Evolutionary conservation across 75 land plant genomes (phyloP).

Genomic region (Gnetum montanum): DNA sequence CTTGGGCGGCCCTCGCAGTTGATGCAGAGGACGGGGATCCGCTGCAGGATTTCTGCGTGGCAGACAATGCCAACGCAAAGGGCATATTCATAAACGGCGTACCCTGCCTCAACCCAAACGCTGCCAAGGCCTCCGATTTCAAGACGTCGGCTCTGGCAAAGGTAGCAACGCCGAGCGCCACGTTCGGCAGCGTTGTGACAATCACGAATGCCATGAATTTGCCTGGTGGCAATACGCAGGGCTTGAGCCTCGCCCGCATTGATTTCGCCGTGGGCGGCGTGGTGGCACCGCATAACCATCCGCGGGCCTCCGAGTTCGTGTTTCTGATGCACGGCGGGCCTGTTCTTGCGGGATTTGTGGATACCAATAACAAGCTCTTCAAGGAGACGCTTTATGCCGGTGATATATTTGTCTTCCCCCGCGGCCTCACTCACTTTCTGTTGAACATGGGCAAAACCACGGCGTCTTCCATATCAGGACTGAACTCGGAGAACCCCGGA

Average conservation of each 20-base stretch:
- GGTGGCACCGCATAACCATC: slow-evolving; percentile 37
- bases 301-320: slow-evolving; percentile 22
- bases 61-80: slow-evolving; percentile 9
- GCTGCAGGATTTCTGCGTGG: slow-evolving; percentile 54
- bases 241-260: slow-evolving; percentile 22
- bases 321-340: slow-evolving; percentile 13
- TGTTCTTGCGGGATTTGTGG: slow-evolving; percentile 24
- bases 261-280: slow-evolving; percentile 23
- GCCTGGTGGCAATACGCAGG: slow-evolving; percentile 37
- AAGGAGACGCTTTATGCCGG: slow-evolving; percentile 13
- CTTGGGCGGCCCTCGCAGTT: no score
- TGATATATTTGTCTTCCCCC: slow-evolving; percentile 31
- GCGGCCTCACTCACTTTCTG: slow-evolving; percentile 33
- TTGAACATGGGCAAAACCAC: slow-evolving; percentile 6
- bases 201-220: slow-evolving; percentile 13
- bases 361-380: slow-evolving; percentile 19
- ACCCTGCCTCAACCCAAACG: slow-evolving; percentile 30
- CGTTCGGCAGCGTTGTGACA: slow-evolving; percentile 15
- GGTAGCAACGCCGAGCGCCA: slow-evolving; percentile 19
- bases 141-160: slow-evolving; percentile 8
- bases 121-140: slow-evolving; percentile 14
- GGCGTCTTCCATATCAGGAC: slow-evolving; percentile 11
- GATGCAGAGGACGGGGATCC: slow-evolving; percentile 51
- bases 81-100: slow-evolving; percentile 29
- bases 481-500: slow-evolving; percentile 32